Evolutionary conservation across 441 rosid species (phyloP).

Genomic region (Jatropha multifida): DNA sequence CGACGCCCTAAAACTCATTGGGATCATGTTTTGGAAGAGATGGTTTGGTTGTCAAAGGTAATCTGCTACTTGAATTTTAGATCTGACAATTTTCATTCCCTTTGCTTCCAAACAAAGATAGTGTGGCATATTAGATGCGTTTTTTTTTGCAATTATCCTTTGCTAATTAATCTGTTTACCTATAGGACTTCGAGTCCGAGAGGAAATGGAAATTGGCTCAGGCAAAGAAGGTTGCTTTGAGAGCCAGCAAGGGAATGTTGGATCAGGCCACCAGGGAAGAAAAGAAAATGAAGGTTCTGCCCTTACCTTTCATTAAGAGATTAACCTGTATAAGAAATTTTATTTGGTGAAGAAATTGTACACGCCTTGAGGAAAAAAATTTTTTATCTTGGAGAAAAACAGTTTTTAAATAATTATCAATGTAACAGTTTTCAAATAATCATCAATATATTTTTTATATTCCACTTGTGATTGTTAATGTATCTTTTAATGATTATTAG

Average conservation of each 20-base stretch:
- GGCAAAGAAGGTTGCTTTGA: constrained; percentile 94
- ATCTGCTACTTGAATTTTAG: constrained; percentile 15
- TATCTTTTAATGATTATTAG: constrained; percentile 41
- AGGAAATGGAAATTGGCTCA: constrained; percentile 98
- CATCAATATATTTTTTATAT: not conserved
- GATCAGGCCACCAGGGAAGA: constrained; percentile 95
- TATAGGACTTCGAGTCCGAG: constrained; percentile 98
- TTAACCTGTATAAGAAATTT: not conserved
- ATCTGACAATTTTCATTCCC: constrained; percentile 1
- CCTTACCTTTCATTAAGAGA: constrained; percentile 11
- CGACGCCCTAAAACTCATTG: constrained; percentile 94
- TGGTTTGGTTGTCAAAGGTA: constrained; percentile 99
- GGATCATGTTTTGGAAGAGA: constrained; percentile 99
- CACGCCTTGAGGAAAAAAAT: not conserved
- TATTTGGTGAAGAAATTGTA: not conserved
- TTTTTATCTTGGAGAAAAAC: not conserved
- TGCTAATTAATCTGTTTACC: constrained; percentile 34
- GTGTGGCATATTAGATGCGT: not conserved
- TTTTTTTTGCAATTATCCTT: constrained; percentile 10
- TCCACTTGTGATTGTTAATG: constrained; percentile 8
- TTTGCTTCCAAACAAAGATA: not conserved
- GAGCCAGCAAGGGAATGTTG: constrained; percentile 96
- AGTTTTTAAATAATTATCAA: not conserved
- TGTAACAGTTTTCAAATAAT: not conserved
- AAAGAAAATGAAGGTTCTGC: constrained; percentile 87